Conservation (phyloP, 2,329 filamentous ascomycete species). For the Bipolaris victoriae region DNA sequence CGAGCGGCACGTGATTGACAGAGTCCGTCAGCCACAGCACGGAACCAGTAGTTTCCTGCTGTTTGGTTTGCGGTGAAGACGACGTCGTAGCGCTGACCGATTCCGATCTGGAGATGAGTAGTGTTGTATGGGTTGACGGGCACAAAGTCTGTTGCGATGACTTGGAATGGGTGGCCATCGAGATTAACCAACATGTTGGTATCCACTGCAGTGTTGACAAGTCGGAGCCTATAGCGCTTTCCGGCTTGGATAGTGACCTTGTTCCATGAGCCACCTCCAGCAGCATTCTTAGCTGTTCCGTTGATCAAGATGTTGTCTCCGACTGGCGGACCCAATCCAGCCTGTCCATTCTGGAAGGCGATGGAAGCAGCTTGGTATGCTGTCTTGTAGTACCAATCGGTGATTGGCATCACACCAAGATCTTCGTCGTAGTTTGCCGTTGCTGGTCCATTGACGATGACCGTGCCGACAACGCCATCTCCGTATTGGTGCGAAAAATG, state of each 20-base stretch:
- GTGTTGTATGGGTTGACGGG: slow-evolving; percentile 43
- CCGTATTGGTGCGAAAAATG: slow-evolving; percentile 54
- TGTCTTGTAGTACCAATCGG: slow-evolving; percentile 54
- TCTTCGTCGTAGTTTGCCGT: slow-evolving; percentile 41
- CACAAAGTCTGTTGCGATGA: slow-evolving; percentile 44
- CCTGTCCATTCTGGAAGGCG: slow-evolving; percentile 29
- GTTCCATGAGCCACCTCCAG: slow-evolving; percentile 40
- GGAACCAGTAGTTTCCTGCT: slow-evolving; percentile 44
- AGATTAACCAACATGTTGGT: slow-evolving; percentile 35
- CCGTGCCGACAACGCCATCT: slow-evolving; percentile 49
- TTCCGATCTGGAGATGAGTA: slow-evolving; percentile 48
- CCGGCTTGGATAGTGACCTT: slow-evolving; percentile 44
- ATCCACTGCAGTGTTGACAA: slow-evolving; percentile 59
- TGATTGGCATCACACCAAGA: slow-evolving; percentile 32
- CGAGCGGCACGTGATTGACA: slow-evolving; percentile 33
- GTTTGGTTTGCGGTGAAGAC: slow-evolving; percentile 44
- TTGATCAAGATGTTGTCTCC: slow-evolving; percentile 58
- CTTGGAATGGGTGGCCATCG: slow-evolving; percentile 39
- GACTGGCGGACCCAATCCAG: slow-evolving; percentile 37
- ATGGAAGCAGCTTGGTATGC: slow-evolving; percentile 36
- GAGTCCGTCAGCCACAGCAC: slow-evolving; percentile 30
- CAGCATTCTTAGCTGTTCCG: slow-evolving; percentile 61
- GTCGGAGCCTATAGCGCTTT: slow-evolving; percentile 61
- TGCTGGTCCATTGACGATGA: slow-evolving; percentile 39
- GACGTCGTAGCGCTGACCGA: slow-evolving; percentile 49